phyloP scores from a whole-genome alignment of 768 basidiomycete genomes.

The Lanmaoa pseudosensibilis region DNA sequence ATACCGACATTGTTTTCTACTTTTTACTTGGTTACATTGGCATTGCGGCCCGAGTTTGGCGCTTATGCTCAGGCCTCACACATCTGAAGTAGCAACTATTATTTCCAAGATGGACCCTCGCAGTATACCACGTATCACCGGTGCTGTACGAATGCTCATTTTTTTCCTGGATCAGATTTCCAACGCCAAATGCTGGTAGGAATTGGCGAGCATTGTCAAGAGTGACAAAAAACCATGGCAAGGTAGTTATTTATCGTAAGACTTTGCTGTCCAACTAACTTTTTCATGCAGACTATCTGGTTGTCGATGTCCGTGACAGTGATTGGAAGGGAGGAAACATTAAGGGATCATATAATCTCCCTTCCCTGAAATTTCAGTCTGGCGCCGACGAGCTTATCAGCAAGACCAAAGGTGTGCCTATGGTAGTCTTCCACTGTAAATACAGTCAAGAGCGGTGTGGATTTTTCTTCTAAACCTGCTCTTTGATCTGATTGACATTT shows the following conservation, averaged over 20 bases:
- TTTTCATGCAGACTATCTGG: slow-evolving; percentile 52
- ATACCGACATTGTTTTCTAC: slow-evolving; percentile 4
- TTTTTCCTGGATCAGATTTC: slow-evolving; percentile 7
- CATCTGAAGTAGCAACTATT: slow-evolving; percentile 1
- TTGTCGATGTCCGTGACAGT: slow-evolving; percentile 85
- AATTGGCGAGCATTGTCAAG: slow-evolving; percentile 69
- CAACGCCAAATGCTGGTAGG: slow-evolving; percentile 42
- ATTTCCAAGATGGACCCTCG: slow-evolving; percentile 17
- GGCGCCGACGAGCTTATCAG: slow-evolving; percentile 59
- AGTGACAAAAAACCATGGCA: slow-evolving; percentile 55
- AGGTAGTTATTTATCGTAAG: slow-evolving; percentile 14
- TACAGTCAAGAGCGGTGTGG: slow-evolving; percentile 74
- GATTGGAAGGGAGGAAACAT: slow-evolving; percentile 82
- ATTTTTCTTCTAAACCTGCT: not conserved
- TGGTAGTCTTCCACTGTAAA: slow-evolving; percentile 76
- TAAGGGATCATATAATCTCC: slow-evolving; percentile 58
- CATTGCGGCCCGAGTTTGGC: not conserved
- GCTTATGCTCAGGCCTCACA: slow-evolving; percentile 10
- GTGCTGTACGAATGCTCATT: slow-evolving; percentile 18
- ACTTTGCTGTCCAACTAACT: not conserved
- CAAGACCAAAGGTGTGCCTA: slow-evolving; percentile 58
- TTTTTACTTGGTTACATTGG: not conserved
- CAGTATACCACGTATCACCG: slow-evolving; percentile 21
- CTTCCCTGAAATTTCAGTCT: slow-evolving; percentile 58
- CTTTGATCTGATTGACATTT: slow-evolving; percentile 7